Conservation (phyloP, 352 stramenopile genomes). For the Globisporangium paddicum region DNA sequence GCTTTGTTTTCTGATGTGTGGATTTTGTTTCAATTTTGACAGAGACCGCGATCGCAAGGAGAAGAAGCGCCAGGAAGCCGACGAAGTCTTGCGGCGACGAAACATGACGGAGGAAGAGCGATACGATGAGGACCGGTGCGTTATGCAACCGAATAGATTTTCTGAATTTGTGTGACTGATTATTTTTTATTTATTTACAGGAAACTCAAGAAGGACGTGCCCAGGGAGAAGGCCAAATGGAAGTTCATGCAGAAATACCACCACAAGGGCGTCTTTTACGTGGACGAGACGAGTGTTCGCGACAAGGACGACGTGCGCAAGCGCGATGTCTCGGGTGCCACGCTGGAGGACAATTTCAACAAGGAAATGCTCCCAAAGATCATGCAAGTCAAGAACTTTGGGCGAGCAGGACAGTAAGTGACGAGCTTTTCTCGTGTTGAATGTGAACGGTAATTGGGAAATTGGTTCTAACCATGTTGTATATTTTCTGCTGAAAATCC, state of each 20-base stretch:
- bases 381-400: conserved; percentile 99
- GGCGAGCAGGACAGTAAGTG: conserved; percentile 87
- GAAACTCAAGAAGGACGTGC: conserved; percentile 78
- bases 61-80: conserved; percentile 70
- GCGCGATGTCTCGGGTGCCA: conserved; percentile 86
- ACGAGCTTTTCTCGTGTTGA: conserved; percentile 1
- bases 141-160: too few relatives aligned
- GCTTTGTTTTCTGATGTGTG: neutral
- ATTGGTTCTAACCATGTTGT: neutral
- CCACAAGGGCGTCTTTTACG: conserved; percentile 98
- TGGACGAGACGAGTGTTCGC: conserved; percentile 91
- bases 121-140: conserved; percentile 80
- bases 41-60: conserved; percentile 85
- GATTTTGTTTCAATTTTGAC: neutral
- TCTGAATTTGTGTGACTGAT: too few relatives aligned
- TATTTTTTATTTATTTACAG: conserved; percentile 20
- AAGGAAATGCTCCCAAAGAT: conserved; percentile 92
- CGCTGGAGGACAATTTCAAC: conserved; percentile 93
- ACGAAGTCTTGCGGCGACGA: conserved; percentile 85
- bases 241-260: conserved; percentile 99
- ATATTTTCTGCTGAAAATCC: neutral
- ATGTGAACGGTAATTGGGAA: neutral
- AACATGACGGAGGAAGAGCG: conserved; percentile 96
- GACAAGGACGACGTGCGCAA: conserved; percentile 90
- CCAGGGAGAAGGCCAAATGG: conserved; percentile 83